Base-by-base conservation (phyloP, 495 filamentous ascomycete genomes). In the Xylaria nigripes region DNA sequence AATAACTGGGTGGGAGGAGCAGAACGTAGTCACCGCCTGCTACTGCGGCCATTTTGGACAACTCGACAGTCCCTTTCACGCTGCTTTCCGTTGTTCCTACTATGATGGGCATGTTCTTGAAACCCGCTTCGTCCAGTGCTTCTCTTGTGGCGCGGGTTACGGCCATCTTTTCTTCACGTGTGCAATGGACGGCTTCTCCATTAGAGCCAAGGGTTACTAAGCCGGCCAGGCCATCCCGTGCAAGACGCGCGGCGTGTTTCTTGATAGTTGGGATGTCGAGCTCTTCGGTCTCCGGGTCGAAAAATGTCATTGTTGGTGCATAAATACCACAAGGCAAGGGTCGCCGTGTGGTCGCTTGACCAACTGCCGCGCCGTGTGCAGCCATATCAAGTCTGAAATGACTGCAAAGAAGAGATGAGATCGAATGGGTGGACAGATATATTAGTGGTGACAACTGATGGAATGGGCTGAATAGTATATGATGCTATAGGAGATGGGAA, bases 191-290 rank as follows among this genome's bases (percentile, higher is more conserved):
- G 16, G 89, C 89, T 72, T 94, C 89, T 19, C 89, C 89, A 66
- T 94, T 94, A 53, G 87, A 92, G 44, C 89, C 90, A 86, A 92
- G 90, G 58, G 86, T 86, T 9, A 94, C 87, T 12, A 95, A 77
- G 10, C 90, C 87, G 38, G 83, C 86, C 10, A 95, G 83, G 18
- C 90, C 89, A 49, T 81, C 86, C 70, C 82, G 76, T 21, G 86
- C 89, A n/a, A 94, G 80, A 40, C 88, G 87, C 46, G 86, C 82
- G 27, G 86, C 86, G 62, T 93, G 89, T 47, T 78, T 82, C 65
- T 85, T 87, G 72, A 92, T 86, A 52, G 83, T 78, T 5, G 83
- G 76, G 58, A 88, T 79, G 63, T 95, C 89, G 62, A 95, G 79
- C 16, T 93, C 85, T 70, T 95, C 89, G 43, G 86, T 90, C 29